Evolutionary conservation across 441 rosid species (phyloP).

Genomic region (Populus hybrid): DNA sequence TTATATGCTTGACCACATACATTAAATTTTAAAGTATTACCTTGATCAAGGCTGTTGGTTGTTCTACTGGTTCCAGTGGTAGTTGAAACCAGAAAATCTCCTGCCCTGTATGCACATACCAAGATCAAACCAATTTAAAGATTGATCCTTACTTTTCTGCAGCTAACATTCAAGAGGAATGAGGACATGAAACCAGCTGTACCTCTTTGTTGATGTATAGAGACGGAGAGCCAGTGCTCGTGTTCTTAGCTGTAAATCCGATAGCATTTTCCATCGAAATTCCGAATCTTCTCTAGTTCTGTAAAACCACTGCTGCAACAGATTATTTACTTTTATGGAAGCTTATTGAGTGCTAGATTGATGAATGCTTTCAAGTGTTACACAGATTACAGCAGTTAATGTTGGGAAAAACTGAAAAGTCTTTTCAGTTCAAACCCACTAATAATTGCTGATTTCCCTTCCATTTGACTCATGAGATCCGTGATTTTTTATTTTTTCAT

Average conservation of each 20-base stretch:
- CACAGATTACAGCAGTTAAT: neutral
- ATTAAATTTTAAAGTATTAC: slow-evolving; percentile 12
- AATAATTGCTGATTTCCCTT: no score
- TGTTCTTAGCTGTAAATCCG: slow-evolving; percentile 39
- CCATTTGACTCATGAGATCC: no score
- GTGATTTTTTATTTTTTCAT: no score
- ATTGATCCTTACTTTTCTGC: no score
- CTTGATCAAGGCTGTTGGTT: slow-evolving; percentile 14
- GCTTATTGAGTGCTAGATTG: neutral
- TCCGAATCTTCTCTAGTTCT: slow-evolving; percentile 44
- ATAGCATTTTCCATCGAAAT: slow-evolving; percentile 43
- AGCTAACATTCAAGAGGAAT: neutral
- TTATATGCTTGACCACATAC: neutral
- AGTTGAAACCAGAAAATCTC: slow-evolving; percentile 10
- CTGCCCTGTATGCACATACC: slow-evolving; percentile 23
- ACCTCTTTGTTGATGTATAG: slow-evolving; percentile 33
- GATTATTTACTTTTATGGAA: slow-evolving; percentile 19
- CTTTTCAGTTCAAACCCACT: neutral
- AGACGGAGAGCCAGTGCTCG: slow-evolving; percentile 34
- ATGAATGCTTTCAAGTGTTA: neutral
- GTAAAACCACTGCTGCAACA: slow-evolving; percentile 29
- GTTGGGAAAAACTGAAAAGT: neutral
- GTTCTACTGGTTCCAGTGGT: slow-evolving; percentile 6
- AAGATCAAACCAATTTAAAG: neutral
- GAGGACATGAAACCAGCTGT: neutral